Base-by-base conservation (phyloP, 257 asterid species). In the Paraleonurus japonicus region DNA sequence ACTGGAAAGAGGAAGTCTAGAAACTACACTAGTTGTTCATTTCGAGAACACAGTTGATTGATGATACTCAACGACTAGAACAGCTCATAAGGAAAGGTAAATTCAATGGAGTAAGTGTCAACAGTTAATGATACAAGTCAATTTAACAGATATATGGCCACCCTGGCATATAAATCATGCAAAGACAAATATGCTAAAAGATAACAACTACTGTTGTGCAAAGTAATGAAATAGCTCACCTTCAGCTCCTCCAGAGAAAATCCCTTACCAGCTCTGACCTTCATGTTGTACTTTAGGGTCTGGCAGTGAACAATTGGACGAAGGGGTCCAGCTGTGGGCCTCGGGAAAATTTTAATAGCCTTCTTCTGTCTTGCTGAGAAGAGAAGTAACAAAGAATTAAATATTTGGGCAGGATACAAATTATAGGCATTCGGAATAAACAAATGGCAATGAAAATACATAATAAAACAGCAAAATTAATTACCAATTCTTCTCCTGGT, bases 271-370 rank as follows among this genome's bases (percentile, higher is more conserved):
- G 95, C 83, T 73, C 95, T 86, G 73, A 88, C 80, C 66, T 88
- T 88, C 95, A 88, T 86, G 85, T 88, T 88, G 78, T 89, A 89
- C 80, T 89, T 89, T n/a, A 78, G 72, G 0, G 96, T 89, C 80
- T 89, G 94, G 11, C 93, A 84, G 28, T 80, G 93, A 16, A 89
- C 96, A 66, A 85, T 71, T 7, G 96, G 96, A 0, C 96, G 94
- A 23, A 89, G 89, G 23, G 88, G 85, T 13, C 96, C 96, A 61
- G 87, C 85, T 2, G 84, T 87, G 2, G 96, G 96, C 69, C 96
- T 80, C 2, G 96, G 96, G 82, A 89, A 89, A 11, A 87, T 82
- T 72, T 86, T 85, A 50, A 87, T 88, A 0, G 96, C 96, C 67
- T 89, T 89, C 86, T 83, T 76, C 73, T 87, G 94, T 23, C 96